Evolutionary conservation across 192 early-diverging fungal species (phyloP), one percentile per base, ranked within the genome.

Genomic region (Mortierella hygrophila): DNA sequence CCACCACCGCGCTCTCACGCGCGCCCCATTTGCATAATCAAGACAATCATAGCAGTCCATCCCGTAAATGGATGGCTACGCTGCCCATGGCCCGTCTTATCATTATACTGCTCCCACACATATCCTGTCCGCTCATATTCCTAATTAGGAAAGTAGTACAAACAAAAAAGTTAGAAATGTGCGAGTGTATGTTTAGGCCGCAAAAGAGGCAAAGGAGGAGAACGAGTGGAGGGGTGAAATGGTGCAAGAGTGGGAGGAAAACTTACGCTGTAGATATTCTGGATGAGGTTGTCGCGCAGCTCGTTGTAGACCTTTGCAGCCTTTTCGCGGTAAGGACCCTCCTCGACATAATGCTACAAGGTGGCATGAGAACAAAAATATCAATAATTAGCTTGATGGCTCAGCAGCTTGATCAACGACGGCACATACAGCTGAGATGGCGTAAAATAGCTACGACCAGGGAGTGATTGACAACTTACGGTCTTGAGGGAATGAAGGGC

Each of bases 1-100:
- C 78, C 78, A 85, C 77, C 96, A 98, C 97, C 38, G 4, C 6
- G 1, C 38, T 40, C 29, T 32, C 49, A 35, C 16, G 77, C 84
- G 42, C 68, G 70, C 7, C 84, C 84, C 79, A 86, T 81, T 52
- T 86, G 79, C 96, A 99, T 98, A 44, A 97, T 95, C 35, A 95
- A 86, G 18, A 95, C 85, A 18, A 97, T 90, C 71, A 97, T 90
- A 55, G 95, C 90, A 0, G 96, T 97, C 98, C 98, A 99, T 10
- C 98, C 98, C 20, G 97, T 98, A 79, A 99, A 99, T 57, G 98
- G 98, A 91, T 97, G 98, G 71, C 95, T 96, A 65, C 96, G 90
- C 77, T 92, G 88, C 0, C 97, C 96, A 46, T 90, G 70, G 40
- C 98, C 98, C 42, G 91, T 93, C 63, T 88, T 87, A 7, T 93